These are phyloP conservation scores for Barnettozyma sucrosica DNA, from an alignment of 805 yeast genomes.

Conservation along the genomic window DNA sequence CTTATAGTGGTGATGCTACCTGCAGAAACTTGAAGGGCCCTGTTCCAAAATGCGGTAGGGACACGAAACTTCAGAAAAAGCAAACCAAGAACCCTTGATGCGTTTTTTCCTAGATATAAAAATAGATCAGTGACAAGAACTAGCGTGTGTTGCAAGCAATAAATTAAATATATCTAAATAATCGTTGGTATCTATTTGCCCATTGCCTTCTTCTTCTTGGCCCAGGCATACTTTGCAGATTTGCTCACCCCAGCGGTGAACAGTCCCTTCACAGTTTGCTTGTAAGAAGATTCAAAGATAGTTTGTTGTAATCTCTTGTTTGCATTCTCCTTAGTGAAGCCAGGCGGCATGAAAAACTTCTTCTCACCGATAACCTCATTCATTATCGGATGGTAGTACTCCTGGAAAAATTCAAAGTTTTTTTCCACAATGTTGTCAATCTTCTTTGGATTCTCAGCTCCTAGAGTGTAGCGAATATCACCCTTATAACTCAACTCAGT, in stretches of 20 bases:
- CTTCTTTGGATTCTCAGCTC: slow-evolving; percentile 91
- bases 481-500: slow-evolving; percentile 84
- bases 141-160: not conserved
- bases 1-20: not conserved
- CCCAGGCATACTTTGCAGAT: slow-evolving; percentile 68
- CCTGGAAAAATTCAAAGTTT: slow-evolving; percentile 64
- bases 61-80: not conserved
- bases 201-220: slow-evolving; percentile 47
- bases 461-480: slow-evolving; percentile 77
- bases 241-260: slow-evolving; percentile 79
- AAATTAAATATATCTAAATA: not conserved
- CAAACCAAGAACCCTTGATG: too few relatives aligned
- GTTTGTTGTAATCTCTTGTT: slow-evolving; percentile 39
- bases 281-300: slow-evolving; percentile 61
- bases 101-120: too few relatives aligned
- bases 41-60: not conserved
- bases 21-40: not conserved
- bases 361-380: slow-evolving; percentile 31
- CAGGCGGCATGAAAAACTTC: slow-evolving; percentile 32
- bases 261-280: slow-evolving; percentile 78
- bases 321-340: slow-evolving; percentile 34
- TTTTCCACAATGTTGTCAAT: slow-evolving; percentile 77
- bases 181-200: not conserved
- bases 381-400: slow-evolving; percentile 62
- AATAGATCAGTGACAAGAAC: too few relatives aligned